Evolutionary conservation across 2,329 filamentous ascomycete species (phyloP), one percentile per base, ranked within the genome.

Genomic region (Didymella segeticola): DNA sequence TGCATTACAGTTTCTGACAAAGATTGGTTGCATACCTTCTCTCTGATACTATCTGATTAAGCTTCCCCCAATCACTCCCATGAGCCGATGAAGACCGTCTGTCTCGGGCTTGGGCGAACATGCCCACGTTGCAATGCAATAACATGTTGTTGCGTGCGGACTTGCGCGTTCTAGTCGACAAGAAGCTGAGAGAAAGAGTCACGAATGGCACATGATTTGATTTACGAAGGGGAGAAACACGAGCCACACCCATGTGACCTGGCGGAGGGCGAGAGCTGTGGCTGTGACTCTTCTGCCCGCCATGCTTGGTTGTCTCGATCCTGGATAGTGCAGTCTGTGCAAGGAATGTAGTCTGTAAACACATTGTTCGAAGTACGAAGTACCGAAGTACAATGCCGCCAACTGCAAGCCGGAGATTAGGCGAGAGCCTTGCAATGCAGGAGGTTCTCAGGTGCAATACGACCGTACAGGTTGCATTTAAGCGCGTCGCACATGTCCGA

Each of bases 161-260:
- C 47, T 62, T 68, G 56, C 65, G 63, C 57, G 60, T 64, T 55
- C 22, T 51, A 25, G 42, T 51, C 50, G 34, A 41, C 33, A 34
- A 27, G 43, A 52, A 62, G 61, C 62, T 66, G 60, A 62, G 55
- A 17, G 29, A 47, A 53, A 36, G 45, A 47, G 39, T 49, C 47
- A 53, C 37, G 19, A 30, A 30, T 22, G 33, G 45, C 39, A 37
- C 26, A 38, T 45, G 46, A 38, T 36, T 33, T 45, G 19, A 17
- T 42, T 19, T 15, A 50, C 38, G 53, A 53, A 53, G 43, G 53
- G 46, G 30, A 26, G 14, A 27, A 31, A 34, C 31, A 46, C 41
- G 52, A 60, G 55, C 62, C 54, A 54, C 54, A 33, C n/a, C 34
- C 61, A 64, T 66, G 63, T 64, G 61, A 63, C 53, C 37, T 14